A percentile compares a stretch with the other conserved stretches of the same genome.
Evolutionary conservation across 371 early-diverging fungal species (phyloP).

Genomic region (Mortierella sp.): DNA sequence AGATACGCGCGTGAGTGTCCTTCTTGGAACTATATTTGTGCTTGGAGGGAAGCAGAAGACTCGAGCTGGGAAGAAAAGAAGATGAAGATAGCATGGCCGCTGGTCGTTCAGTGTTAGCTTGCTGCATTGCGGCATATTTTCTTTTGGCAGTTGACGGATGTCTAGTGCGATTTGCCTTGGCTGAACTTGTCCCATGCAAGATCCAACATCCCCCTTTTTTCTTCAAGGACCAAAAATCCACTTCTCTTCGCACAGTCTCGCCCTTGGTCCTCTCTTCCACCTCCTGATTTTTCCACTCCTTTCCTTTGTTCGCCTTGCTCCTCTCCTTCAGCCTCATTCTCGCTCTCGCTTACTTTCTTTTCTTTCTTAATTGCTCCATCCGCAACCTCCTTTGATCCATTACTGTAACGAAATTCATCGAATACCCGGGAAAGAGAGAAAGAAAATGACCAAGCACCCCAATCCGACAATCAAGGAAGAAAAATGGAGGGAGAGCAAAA

Average conservation of each 20-base stretch:
- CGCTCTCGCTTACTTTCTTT: neutral
- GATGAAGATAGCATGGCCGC: too few species aligned
- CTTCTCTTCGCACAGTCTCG: neutral
- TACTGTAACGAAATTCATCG: slow-evolving; percentile 10
- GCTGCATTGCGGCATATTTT: too few species aligned
- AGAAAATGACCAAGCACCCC: neutral
- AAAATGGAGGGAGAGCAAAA: neutral
- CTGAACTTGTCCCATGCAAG: neutral
- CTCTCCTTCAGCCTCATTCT: neutral
- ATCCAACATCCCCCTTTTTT: neutral
- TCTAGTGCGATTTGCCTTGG: too few species aligned
- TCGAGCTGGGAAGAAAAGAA: neutral
- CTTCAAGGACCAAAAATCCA: neutral
- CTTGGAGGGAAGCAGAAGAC: neutral
- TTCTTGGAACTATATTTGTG: neutral
- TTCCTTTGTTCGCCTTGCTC: neutral
- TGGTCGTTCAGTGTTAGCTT: too few species aligned
- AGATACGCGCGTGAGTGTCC: slow-evolving; percentile 30
- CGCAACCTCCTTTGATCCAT: neutral
- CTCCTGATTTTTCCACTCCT: neutral
- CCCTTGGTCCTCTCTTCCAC: neutral
- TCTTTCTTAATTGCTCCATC: neutral
- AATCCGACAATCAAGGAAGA: neutral
- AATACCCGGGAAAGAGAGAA: slow-evolving; percentile 6
- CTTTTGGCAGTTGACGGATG: too few species aligned